Evolutionary conservation across 2,329 filamentous ascomycete genomes (phyloP), one percentile per base, ranked within the genome.

Genomic region (Cytospora piceicola): DNA sequence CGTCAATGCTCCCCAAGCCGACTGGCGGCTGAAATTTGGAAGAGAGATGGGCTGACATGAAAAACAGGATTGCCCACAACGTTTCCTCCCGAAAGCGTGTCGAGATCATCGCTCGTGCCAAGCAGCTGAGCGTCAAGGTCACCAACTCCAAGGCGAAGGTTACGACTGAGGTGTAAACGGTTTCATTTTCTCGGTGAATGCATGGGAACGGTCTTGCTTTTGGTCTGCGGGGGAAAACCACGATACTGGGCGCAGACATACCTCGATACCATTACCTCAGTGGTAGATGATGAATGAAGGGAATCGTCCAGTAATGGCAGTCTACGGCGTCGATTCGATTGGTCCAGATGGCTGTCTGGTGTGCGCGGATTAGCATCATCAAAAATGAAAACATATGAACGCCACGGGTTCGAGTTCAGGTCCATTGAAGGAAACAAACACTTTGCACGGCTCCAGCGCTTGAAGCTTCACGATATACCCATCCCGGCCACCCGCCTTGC

Each of bases 111-210:
- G 88, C 92, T 79, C 92, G 94, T 82, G 95, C 95, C 73, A 98
- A 98, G 92, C 90, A 96, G 84, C 86, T 99, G 79, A 93, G 94
- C 79, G 95, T 99, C 81, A 99, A 99, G 92, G 94, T 99, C 82
- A 99, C 95, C 80, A 99, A 99, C 88, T 83, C 92, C 84, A 97
- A 97, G 92, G 95, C 94, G 79, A 96, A 94, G 88, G 91, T 99
- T 82, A 97, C 94, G 77, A 97, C 93, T 76, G 95, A 99, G 89
- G 85, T 90, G 77, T 91, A 88, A 87, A 78, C 56, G 67, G 70
- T 67, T 27, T 67, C 64, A 56, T 62, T 68, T 67, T 68, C 62
- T 68, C 62, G 68, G 69, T 66, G 68, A 65, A 59, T 68, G 64
- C 67, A 68, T 69, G 66, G 69, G 69, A 68, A 68, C 58, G 69